A percentile compares a stretch with the other conserved stretches of the same genome.
phyloP scores from a whole-genome alignment of 768 basidiomycete species.

The Ephemerocybe angulata region DNA sequence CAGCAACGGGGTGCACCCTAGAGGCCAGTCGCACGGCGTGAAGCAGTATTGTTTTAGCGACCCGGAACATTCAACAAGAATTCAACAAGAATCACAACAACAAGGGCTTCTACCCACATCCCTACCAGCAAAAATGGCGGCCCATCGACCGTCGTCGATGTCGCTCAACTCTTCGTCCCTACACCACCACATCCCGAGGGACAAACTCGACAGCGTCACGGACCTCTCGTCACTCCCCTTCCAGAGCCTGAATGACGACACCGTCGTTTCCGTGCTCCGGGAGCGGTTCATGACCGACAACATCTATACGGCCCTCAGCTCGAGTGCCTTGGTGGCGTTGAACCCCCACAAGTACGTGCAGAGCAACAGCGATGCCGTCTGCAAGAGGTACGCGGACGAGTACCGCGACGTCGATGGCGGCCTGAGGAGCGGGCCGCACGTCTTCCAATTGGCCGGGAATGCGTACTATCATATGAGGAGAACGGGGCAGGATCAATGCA shows the following conservation, averaged over 20 bases:
- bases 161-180: not conserved
- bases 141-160: conserved; percentile 5
- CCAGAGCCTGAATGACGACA: conserved; percentile 71
- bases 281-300: conserved; percentile 83
- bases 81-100: not conserved
- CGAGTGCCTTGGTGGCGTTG: conserved; percentile 74
- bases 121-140: not conserved
- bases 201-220: conserved; percentile 56
- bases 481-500: conserved; percentile 88
- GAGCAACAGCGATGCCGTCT: conserved; percentile 76
- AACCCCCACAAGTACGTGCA: conserved; percentile 92
- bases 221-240: conserved; percentile 69
- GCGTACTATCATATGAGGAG: conserved; percentile 95
- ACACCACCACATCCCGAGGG: not conserved
- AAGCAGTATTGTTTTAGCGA: too few relatives aligned
- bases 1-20: too few relatives aligned
- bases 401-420: conserved; percentile 69
- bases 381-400: conserved; percentile 84
- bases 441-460: conserved; percentile 88
- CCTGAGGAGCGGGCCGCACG: conserved; percentile 70
- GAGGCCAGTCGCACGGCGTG: too few relatives aligned
- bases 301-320: conserved; percentile 73
- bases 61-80: not conserved
- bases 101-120: not conserved
- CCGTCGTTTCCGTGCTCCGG: conserved; percentile 78